Evolutionary conservation across 208 protist genomes (phyloP), one percentile per base, ranked within the genome.

Genomic region (Trypanosoma mega): DNA sequence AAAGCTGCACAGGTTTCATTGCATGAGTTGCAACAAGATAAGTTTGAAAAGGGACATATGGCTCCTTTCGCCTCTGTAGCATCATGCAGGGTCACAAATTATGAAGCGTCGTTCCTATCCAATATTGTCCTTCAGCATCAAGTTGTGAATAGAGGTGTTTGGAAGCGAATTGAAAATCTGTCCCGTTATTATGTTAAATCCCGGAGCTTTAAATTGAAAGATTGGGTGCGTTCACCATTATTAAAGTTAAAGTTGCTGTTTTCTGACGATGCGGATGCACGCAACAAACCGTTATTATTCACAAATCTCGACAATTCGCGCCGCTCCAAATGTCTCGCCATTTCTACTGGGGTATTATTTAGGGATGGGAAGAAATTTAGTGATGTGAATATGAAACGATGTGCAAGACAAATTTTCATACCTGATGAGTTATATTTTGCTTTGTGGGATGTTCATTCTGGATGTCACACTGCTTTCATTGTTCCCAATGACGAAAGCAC

Each of bases 41-140:
- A 61, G 21, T 76, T 71, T 68, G 79, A 90, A 36, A 74, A 77
- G 20, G 77, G 83, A 3, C 83, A 90, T 53, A 70, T 90, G n/a
- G 83, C 83, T 16, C 83, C 78, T 31, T 72, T 85, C 59, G 83
- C 79, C 4, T 78, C 79, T 2, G 79, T 87, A 6, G 76, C 76
- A 14, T 39, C 51, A 4, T 74, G 59, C 2, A 14, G 41, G 12
- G 67, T 74, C 53, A 57, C 63, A 1, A 68, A 60, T 18, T 8
- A 85, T 46, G 79, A 90, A 58, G 64, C 79, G 11, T 33, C 79
- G 21, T 45, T 87, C 36, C 64, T 84, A 31, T 73, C 72, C 18
- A 90, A 90, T 70, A 55, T 82, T 7, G 74, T 72, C 14, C 68
- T 79, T 34, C 83, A 90, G 54, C 66, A 82, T 44, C 30, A 33